Percentiles rank a stretch among this genome's conserved stretches.
These are phyloP conservation scores for Geotrichum bryndzae DNA, from an alignment of 1,139 yeast species.

Conservation along the genomic window DNA sequence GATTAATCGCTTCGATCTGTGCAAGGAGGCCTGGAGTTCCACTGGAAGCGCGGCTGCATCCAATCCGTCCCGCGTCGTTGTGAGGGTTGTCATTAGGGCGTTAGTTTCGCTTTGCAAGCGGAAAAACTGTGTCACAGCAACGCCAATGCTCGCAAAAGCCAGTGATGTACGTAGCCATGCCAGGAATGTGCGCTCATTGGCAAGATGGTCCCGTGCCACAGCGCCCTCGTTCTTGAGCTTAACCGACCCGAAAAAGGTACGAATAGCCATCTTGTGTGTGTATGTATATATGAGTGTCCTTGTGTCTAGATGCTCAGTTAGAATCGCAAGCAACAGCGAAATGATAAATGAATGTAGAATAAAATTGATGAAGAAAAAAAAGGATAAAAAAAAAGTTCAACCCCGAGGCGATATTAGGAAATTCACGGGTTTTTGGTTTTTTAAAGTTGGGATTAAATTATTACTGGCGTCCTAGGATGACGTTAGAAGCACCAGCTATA, in stretches of 20 bases:
- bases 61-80: not conserved
- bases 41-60: slow-evolving; percentile 1
- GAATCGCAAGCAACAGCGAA: no score
- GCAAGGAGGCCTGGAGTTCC: not conserved
- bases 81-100: not conserved
- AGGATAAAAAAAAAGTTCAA: no score
- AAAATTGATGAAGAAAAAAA: no score
- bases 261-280: not conserved
- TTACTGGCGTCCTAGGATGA: no score
- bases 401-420: no score
- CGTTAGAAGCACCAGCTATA: no score
- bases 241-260: slow-evolving; percentile 26
- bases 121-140: slow-evolving; percentile 50
- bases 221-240: slow-evolving; percentile 42
- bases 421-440: no score
- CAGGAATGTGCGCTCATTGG: slow-evolving; percentile 73
- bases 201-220: slow-evolving; percentile 54
- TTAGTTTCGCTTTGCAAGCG: slow-evolving; percentile 31
- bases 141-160: slow-evolving; percentile 51
- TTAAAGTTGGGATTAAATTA: no score
- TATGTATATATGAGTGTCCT: no score
- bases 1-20: slow-evolving; percentile 16
- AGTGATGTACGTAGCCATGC: slow-evolving; percentile 70
- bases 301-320: no score
- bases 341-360: no score